phyloP scores from a whole-genome alignment of 1,284 basidiomycete genomes.

The Cystobasidium sp. region DNA sequence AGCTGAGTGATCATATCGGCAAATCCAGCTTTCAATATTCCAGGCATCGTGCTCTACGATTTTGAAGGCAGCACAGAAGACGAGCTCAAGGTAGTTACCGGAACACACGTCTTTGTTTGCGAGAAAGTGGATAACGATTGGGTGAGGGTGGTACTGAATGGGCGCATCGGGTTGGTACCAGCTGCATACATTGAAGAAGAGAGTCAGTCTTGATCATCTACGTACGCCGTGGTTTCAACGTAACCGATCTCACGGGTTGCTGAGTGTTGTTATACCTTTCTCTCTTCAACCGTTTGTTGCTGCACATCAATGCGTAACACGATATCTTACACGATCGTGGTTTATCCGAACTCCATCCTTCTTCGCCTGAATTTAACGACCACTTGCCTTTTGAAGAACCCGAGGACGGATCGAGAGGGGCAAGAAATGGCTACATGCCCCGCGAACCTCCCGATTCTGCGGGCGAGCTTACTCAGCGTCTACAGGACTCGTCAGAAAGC shows the following conservation, averaged over 20 bases:
- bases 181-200: constrained; percentile 82
- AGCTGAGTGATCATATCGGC: neutral
- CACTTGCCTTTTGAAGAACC: too few relatives aligned
- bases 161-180: constrained; percentile 82
- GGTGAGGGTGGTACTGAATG: constrained; percentile 89
- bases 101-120: constrained; percentile 74
- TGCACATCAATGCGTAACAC: too few relatives aligned
- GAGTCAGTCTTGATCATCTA: constrained; percentile 14
- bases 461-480: too few relatives aligned
- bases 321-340: too few relatives aligned
- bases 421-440: too few relatives aligned
- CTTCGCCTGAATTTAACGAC: too few relatives aligned
- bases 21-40: constrained; percentile 47
- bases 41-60: constrained; percentile 76
- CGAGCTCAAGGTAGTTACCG: constrained; percentile 80
- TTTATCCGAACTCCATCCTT: too few relatives aligned
- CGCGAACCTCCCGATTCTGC: too few relatives aligned
- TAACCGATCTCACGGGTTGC: neutral
- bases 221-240: neutral
- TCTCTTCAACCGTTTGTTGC: neutral
- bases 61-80: constrained; percentile 73
- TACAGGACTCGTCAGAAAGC: too few relatives aligned
- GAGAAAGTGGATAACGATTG: constrained; percentile 81
- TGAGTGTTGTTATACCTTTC: constrained; percentile 17
- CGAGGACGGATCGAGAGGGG: too few relatives aligned